Evolutionary conservation across 2,329 filamentous ascomycete species (phyloP).

Genomic region (Aureobasidium lini): DNA sequence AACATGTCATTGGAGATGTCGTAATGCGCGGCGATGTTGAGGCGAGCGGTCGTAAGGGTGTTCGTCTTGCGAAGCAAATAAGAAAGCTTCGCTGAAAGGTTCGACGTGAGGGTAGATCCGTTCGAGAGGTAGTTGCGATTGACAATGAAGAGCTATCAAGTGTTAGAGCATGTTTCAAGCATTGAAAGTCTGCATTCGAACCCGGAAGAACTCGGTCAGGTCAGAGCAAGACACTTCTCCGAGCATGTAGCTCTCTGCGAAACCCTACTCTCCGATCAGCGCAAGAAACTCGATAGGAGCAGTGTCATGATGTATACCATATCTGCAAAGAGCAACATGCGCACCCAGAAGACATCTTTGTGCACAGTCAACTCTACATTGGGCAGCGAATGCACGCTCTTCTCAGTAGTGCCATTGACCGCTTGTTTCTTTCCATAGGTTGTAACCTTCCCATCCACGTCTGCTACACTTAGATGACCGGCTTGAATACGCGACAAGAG

Average conservation of each 20-base stretch:
- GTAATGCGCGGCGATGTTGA: conserved; percentile 67
- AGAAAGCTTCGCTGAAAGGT: conserved; percentile 50
- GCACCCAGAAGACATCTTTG: conserved; percentile 63
- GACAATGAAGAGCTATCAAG: conserved; percentile 56
- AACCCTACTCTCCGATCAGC: conserved; percentile 37
- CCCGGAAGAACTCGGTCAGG: conserved; percentile 59
- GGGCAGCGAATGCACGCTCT: conserved; percentile 32
- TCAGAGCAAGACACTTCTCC: conserved; percentile 61
- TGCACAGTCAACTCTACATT: conserved; percentile 53
- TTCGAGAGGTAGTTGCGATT: conserved; percentile 60
- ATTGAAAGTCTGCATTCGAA: background rate
- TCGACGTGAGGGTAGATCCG: conserved; percentile 55
- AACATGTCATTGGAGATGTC: conserved; percentile 73
- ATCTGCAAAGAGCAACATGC: conserved; percentile 61
- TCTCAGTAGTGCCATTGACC: conserved; percentile 23
- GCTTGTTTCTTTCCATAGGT: conserved; percentile 33
- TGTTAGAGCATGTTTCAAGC: background rate
- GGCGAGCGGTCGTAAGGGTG: conserved; percentile 45
- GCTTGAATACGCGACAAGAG: conserved; percentile 39
- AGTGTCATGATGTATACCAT: conserved; percentile 42
- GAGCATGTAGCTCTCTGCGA: conserved; percentile 66
- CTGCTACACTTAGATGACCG: conserved; percentile 40
- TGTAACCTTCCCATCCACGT: conserved; percentile 35
- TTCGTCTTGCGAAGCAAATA: conserved; percentile 44
- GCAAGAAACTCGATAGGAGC: background rate